phyloP scores from a whole-genome alignment of 164 flowering plant genomes.

The Euptelea pleiosperma region DNA sequence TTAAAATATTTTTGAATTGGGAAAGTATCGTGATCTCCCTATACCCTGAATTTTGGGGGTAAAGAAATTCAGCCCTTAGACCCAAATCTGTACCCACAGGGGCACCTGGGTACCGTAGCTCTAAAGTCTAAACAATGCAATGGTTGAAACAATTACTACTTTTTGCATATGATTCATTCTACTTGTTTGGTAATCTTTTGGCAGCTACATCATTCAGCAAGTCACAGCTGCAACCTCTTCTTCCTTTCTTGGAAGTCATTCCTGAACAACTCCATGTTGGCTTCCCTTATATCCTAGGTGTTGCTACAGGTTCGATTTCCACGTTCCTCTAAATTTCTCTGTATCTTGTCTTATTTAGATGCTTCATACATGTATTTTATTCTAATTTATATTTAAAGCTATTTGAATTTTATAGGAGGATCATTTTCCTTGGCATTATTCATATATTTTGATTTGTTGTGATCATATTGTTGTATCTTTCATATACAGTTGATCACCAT shows the following conservation, averaged over 20 bases:
- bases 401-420: slow-evolving; percentile 8
- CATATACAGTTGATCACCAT: background rate
- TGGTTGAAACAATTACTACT: background rate
- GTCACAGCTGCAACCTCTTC: slow-evolving; percentile 49
- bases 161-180: background rate
- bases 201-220: slow-evolving; percentile 68
- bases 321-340: background rate
- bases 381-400: background rate
- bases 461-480: background rate
- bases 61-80: no score
- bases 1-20: background rate
- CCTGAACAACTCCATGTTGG: slow-evolving; percentile 39
- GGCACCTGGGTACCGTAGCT: no score
- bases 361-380: background rate
- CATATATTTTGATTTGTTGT: background rate
- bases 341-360: background rate
- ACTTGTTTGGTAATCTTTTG: slow-evolving; percentile 6
- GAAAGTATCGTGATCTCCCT: no score
- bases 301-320: slow-evolving; percentile 43
- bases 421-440: background rate
- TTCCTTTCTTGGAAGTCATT: slow-evolving; percentile 39
- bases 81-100: no score
- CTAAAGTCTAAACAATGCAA: no score
- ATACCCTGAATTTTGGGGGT: no score
- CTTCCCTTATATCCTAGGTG: slow-evolving; percentile 41